Base-by-base conservation (phyloP, 2,329 filamentous ascomycete species). In the Amesomyces nigricolor region DNA sequence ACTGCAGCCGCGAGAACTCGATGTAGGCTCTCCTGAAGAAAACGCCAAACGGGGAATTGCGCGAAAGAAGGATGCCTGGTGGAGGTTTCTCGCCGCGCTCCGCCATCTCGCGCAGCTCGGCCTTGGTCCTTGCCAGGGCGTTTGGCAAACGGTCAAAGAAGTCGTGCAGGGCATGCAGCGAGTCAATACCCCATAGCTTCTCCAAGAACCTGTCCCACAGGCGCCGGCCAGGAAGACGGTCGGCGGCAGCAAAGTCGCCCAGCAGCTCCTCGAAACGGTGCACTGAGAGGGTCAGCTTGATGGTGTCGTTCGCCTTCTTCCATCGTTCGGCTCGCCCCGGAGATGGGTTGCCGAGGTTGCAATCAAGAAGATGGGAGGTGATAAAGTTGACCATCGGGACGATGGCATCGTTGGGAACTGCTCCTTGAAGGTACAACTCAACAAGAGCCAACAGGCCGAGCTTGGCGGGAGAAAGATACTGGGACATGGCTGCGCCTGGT, bases 401-500 rank as follows among this genome's bases (percentile, higher is more conserved):
- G 52, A 74, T 73, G 53, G 71, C 70, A 19, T 70, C 64, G 53
- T 71, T 74, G 8, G 73, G 71, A 6, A 76, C 66, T 1, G 70
- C 71, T n/a, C 83, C 84, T 61, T 88, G 84, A 38, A 83, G 82
- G 71, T 99, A 97, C 52, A 96, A 78, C 64, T 90, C 83, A 51
- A 94, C 80, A 51, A 99, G 80, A 53, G 84, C 82, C 53, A 97
- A 79, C 22, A 96, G 78, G 66, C 87, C 86, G 62, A 97, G 81
- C 68, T 94, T 95, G 63, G 89, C 86, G 11, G 92, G 89, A n/a
- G 89, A 95, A 45, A 97, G 79, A 70, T 87, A 95, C 55, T 88
- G 87, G 64, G 86, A 81, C 86, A 92, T 95, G 51, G 13, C 40
- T 47, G 37, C 19, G 26, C 30, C 11, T 16, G 47, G 9, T 26